Evolutionary conservation across 768 basidiomycete species (phyloP).

Genomic region (Amanita fuliginea): DNA sequence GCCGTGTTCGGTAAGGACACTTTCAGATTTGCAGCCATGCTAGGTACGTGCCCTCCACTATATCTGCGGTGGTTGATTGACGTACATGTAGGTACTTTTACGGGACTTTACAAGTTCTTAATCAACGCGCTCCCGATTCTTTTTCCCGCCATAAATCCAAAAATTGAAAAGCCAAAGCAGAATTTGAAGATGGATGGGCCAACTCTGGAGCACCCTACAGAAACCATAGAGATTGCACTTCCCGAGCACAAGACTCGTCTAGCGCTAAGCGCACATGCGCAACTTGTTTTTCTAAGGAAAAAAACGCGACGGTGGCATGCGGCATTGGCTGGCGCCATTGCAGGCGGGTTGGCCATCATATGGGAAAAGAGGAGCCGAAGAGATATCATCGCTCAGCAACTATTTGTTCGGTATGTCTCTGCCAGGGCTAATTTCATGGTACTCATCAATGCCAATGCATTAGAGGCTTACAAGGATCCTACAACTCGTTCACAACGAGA

Average conservation of each 20-base stretch:
- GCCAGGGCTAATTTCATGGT: background rate
- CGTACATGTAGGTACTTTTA: slow-evolving; percentile 49
- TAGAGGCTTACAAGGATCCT: slow-evolving; percentile 85
- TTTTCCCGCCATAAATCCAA: slow-evolving; percentile 35
- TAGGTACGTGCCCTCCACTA: slow-evolving; percentile 38
- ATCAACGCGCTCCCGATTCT: slow-evolving; percentile 71
- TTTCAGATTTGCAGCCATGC: slow-evolving; percentile 78
- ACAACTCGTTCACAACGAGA: slow-evolving; percentile 64
- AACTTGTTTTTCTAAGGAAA: slow-evolving; percentile 52
- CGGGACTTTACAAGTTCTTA: slow-evolving; percentile 67
- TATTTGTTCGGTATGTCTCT: slow-evolving; percentile 70
- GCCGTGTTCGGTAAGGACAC: slow-evolving; percentile 81
- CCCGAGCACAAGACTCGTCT: slow-evolving; percentile 35
- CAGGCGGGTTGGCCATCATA: slow-evolving; percentile 62
- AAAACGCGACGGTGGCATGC: slow-evolving; percentile 71
- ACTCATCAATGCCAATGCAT: background rate
- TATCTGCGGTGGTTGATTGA: background rate
- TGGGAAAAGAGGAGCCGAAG: slow-evolving; percentile 65
- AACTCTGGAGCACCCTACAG: slow-evolving; percentile 14
- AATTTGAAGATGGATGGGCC: slow-evolving; percentile 12
- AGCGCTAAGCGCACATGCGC: slow-evolving; percentile 53
- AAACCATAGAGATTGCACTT: slow-evolving; percentile 19
- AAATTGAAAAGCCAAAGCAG: slow-evolving; percentile 7
- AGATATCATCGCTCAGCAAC: slow-evolving; percentile 68
- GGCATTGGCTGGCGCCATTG: slow-evolving; percentile 64